Evolutionary conservation across 345 rosid genomes (phyloP).

Genomic region (Abelmoschus esculentus): DNA sequence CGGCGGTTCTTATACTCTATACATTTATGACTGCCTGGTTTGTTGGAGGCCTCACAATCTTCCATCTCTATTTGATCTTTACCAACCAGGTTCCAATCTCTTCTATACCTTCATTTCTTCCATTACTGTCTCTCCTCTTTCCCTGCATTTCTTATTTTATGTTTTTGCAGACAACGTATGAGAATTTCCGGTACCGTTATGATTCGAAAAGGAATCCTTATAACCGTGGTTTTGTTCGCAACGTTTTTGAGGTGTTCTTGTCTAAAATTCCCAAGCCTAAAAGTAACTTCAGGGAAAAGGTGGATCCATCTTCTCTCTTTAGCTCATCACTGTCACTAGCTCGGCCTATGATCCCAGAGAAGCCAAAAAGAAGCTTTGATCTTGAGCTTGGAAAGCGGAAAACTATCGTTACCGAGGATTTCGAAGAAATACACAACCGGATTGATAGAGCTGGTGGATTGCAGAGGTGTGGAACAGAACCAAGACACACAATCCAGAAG

Average conservation of each 20-base stretch:
- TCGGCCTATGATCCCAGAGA: conserved; percentile 30
- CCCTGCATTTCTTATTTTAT: conserved; percentile 4
- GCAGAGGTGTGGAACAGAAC: conserved; percentile 43
- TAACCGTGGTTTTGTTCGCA: conserved; percentile 40
- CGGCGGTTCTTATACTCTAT: conserved; percentile 66
- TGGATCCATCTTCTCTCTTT: conserved; percentile 30
- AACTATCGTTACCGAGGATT: conserved; percentile 56
- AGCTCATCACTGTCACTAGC: conserved; percentile 25
- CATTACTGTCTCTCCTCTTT: not conserved
- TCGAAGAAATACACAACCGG: conserved; percentile 50
- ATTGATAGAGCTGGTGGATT: conserved; percentile 42
- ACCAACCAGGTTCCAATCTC: conserved; percentile 62
- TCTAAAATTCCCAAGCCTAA: conserved; percentile 50
- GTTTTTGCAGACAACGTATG: conserved; percentile 77
- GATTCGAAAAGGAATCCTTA: conserved; percentile 60
- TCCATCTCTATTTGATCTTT: conserved; percentile 72
- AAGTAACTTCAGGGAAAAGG: conserved; percentile 44
- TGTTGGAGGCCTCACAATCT: conserved; percentile 85
- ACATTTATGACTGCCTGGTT: conserved; percentile 70
- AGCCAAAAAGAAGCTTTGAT: conserved; percentile 37
- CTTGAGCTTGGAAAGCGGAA: conserved; percentile 42
- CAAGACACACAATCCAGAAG: conserved; percentile 30
- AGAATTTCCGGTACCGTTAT: conserved; percentile 66
- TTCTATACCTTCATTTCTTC: not conserved
- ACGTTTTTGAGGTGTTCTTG: conserved; percentile 37